Base-by-base conservation (phyloP, 768 basidiomycete species). In the Kwoniella bestiolae region DNA sequence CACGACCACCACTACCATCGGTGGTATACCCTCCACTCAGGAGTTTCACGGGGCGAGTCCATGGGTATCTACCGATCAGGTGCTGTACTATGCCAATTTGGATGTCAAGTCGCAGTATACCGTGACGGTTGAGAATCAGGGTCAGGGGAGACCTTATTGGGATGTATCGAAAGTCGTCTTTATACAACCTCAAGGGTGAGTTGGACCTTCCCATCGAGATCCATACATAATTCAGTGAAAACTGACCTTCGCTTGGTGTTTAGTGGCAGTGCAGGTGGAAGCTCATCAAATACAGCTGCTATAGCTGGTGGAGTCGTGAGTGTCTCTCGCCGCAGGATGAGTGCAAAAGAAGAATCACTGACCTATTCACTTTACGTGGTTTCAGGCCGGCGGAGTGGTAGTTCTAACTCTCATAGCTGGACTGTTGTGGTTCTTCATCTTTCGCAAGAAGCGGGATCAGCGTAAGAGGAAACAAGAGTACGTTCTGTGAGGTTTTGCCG, bases 31-130 rank as follows among this genome's bases (percentile, higher is more conserved):
- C 16, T 35, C 56, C 25, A 66, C 21, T 34, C 56, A 60, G 28
- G 18, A 34, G n/a, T 55, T 66, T 25, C 14, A 23, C 16, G 49
- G 58, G 5, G 12, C 16, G 0, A 58, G 53, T 35, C 38, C 64
- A 8, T 66, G 50, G 49, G 47, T 52, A 18, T 28, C 46, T 5
- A 47, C 55, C 3, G 58, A 66, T 66, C 41, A 57, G 25, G 64
- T 65, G 14, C n/a, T 65, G 14, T 65, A 65, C 29, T 65, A 56
- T 57, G 63, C 63, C 3, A 51, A 44, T 50, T 44, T 65, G 14
- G 63, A 65, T 44, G 29, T 46, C 0, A 25, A 31, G 3, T 31
- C 51, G 3, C 63, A 56, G 32, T 65, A 65, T 65, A 50, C 34
- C 28, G 34, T 65, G 21, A 65, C 56, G 11, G 53, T 49, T 11